Evolutionary conservation across 192 early-diverging fungal species (phyloP).

Genomic region (Backusella morwellensis): DNA sequence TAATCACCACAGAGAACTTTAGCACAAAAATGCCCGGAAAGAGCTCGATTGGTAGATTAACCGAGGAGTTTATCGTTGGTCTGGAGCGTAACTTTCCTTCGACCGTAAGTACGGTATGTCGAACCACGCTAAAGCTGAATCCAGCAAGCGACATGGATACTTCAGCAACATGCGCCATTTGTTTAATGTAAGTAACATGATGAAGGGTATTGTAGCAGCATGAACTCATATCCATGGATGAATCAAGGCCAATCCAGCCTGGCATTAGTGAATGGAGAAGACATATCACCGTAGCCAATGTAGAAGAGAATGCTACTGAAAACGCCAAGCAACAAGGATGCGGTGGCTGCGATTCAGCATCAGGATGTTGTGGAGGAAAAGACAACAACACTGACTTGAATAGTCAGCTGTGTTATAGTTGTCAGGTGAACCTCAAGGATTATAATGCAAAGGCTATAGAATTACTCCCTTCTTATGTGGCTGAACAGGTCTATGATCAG

Average conservation of each 20-base stretch:
- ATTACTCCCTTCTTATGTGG: constrained; percentile 42
- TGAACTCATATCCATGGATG: background rate
- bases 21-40: constrained; percentile 51
- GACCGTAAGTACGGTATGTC: constrained; percentile 78
- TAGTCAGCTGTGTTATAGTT: constrained; percentile 49
- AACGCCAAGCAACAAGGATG: constrained; percentile 5
- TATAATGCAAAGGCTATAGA: constrained; percentile 27
- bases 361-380: background rate
- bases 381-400: constrained; percentile 27
- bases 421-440: constrained; percentile 50
- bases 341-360: constrained; percentile 8
- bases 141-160: constrained; percentile 48
- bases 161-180: constrained; percentile 55
- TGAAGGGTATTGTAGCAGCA: background rate
- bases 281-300: constrained; percentile 41
- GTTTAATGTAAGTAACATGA: constrained; percentile 57
- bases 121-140: constrained; percentile 77
- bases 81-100: constrained; percentile 83
- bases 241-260: constrained; percentile 41
- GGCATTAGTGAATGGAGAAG: constrained; percentile 48
- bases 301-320: background rate
- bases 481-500: constrained; percentile 29
- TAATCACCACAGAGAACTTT: constrained; percentile 47
- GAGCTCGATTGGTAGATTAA: constrained; percentile 58
- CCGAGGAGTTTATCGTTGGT: constrained; percentile 76